Evolutionary conservation across 1,284 basidiomycete genomes (phyloP), one percentile per base, ranked within the genome.

Genomic region (Wolfiporia cocos): DNA sequence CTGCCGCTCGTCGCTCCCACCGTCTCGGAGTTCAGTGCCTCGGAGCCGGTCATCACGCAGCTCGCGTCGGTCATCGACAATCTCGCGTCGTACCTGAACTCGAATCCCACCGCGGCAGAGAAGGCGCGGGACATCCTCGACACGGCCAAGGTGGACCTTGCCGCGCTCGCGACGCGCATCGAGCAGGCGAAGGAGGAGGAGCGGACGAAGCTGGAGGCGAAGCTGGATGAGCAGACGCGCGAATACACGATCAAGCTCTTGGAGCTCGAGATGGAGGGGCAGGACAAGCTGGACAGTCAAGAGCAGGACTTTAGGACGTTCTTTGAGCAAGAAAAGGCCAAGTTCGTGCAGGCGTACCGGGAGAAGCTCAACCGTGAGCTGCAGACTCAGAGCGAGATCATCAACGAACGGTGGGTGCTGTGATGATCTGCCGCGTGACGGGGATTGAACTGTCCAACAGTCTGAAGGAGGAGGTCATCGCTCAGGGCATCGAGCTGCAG

Each of bases 401-500:
- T 99, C 65, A 94, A 98, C 61, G 81, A 95, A 66, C 78, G 92
- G 89, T 92, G 52, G 50, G 78, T 53, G 19, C 4, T n/a, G n/a
- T n/a, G n/a, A n/a, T n/a, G n/a, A n/a, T n/a, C 14, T 24, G 5
- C 19, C 2, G 5, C 10, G 15, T 20, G 2, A 34, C 30, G 31
- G 15, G 28, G 24, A 29, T 26, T 42, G 20, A 36, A 14, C 19
- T 10, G 4, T 26, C 30, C 14, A n/a, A 4, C 49, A 93, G 93
- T 35, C 74, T 99, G 49, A 90, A 87, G 61, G 91, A 96, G 61
- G 94, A 96, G 62, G 92, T 99, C 45, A 78, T 98, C 36, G 86
- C 92, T 4, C 94, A 98, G 63, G 95, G 94, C 18, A 92, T 99
- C 54, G 95, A 98, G 69, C 81, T 98, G 34, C 95, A 99, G 64